Conservation (phyloP, 257 asterid species). For the Gentiana straminea region DNA sequence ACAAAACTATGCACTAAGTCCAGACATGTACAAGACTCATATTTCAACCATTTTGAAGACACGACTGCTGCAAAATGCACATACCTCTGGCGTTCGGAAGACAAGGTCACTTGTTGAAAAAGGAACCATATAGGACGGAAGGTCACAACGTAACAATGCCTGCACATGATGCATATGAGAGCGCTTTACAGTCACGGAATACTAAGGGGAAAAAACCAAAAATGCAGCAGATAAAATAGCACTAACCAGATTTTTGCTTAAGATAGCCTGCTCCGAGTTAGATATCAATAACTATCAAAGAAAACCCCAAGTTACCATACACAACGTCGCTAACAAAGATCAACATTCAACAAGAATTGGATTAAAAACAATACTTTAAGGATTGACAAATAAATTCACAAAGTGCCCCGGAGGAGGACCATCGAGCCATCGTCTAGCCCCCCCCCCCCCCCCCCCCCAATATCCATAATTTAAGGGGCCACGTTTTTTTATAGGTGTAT, state of each 20-base stretch:
- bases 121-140: constrained; percentile 93
- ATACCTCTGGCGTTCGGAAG: constrained; percentile 78
- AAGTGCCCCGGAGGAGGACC: too few species aligned
- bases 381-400: too few species aligned
- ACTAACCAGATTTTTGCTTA: constrained; percentile 73
- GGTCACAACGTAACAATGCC: constrained; percentile 91
- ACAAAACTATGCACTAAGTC: too few species aligned
- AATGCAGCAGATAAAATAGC: not conserved
- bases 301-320: constrained; percentile 11
- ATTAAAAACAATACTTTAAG: too few species aligned
- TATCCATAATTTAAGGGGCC: too few species aligned
- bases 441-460: too few species aligned
- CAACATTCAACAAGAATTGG: too few species aligned
- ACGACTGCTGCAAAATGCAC: constrained; percentile 8
- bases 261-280: constrained; percentile 79
- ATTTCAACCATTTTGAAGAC: too few species aligned
- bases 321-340: not conserved
- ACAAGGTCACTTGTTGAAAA: constrained; percentile 53
- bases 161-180: constrained; percentile 17
- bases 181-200: constrained; percentile 4
- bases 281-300: constrained; percentile 53
- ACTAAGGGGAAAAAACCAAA: not conserved
- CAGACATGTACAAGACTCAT: too few species aligned
- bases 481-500: too few species aligned
- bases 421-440: too few species aligned